Evolutionary conservation across 2,329 filamentous ascomycete species (phyloP), one percentile per base, ranked within the genome.

Genomic region (Aspergillus quadrilineatus): DNA sequence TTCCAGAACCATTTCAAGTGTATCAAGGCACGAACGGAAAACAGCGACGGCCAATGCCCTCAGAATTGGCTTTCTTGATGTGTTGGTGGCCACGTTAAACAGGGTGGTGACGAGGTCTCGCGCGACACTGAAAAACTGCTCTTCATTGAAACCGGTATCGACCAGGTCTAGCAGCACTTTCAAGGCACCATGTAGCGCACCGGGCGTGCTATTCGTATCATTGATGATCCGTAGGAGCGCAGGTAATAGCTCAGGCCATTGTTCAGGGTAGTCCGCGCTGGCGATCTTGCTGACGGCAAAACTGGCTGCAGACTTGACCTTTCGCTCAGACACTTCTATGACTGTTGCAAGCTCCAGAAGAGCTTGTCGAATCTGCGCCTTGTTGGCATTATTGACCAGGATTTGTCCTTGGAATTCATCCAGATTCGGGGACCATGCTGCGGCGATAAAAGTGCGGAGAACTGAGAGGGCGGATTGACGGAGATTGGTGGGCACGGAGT

Each of bases 1-100:
- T 64, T 96, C 92, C 80, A 96, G 89, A 63, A 97, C 89, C 85
- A 97, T 96, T 75, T 97, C 92, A 77, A 99, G 85, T 55, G 94
- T 90, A 71, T 97, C 92, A 72, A 99, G 96, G 75, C 91, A 96
- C 48, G 86, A 86, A 56, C 91, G 85, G 80, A 97, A 96, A 56
- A 97, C 90, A 41, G 89, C 90, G 42, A 97, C 88, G 39, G 94
- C 90, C 64, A 97, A 80, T 30, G 92, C 91, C 59, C 94, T 85
- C 57, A 96, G 80, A 58, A 85, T 85, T 8, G 89, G 82, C 69
- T 90, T 92, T 65, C 90, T 85, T 59, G 81, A 82, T 57, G 89
- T 84, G 70, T 89, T 89, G 55, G 89, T 81, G 12, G 92, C 91
- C 37, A 96, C 88, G 65, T 90, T 84, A 72, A 91, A 94, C 32